phyloP scores from a whole-genome alignment of 2,329 filamentous ascomycete genomes.

The Trichoderma hamatum region DNA sequence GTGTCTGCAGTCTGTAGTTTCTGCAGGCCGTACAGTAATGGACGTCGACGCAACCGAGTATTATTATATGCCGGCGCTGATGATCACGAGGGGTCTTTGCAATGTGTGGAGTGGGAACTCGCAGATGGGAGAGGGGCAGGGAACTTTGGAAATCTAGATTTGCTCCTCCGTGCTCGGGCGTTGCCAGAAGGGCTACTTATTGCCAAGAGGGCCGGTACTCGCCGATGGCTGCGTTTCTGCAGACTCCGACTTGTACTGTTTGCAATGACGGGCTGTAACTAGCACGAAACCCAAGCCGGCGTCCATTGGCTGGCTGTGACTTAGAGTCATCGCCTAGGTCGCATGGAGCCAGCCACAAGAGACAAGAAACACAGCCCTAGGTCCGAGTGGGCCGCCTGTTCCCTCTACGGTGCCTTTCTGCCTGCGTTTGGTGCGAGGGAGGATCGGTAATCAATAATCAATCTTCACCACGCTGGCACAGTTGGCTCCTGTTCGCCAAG shows the following conservation, averaged over 20 bases:
- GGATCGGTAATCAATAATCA: slow-evolving; percentile 13
- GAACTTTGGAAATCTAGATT: slow-evolving; percentile 24
- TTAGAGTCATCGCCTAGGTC: background rate
- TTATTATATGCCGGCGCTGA: background rate
- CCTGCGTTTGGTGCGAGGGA: slow-evolving; percentile 2
- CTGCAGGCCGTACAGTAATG: background rate
- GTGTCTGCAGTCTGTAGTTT: background rate
- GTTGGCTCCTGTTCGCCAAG: slow-evolving; percentile 2
- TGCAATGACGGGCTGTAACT: background rate
- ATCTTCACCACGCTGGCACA: slow-evolving; percentile 2
- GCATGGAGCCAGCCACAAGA: background rate
- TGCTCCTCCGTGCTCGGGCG: slow-evolving; percentile 25
- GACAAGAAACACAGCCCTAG: slow-evolving; percentile 13
- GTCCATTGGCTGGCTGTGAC: slow-evolving; percentile 8
- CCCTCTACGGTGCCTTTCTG: background rate
- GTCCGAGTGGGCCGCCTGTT: slow-evolving; percentile 3
- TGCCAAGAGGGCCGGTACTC: slow-evolving; percentile 3
- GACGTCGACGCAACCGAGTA: background rate
- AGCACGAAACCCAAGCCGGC: background rate
- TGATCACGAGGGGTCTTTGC: slow-evolving; percentile 22
- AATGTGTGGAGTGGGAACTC: slow-evolving; percentile 24
- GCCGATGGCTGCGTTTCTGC: background rate
- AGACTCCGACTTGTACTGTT: background rate
- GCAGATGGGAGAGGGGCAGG: slow-evolving; percentile 14
- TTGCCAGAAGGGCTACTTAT: background rate